These are phyloP conservation scores for Xylaria sp. DNA, from an alignment of 2,329 filamentous ascomycete genomes.

Conservation along the genomic window DNA sequence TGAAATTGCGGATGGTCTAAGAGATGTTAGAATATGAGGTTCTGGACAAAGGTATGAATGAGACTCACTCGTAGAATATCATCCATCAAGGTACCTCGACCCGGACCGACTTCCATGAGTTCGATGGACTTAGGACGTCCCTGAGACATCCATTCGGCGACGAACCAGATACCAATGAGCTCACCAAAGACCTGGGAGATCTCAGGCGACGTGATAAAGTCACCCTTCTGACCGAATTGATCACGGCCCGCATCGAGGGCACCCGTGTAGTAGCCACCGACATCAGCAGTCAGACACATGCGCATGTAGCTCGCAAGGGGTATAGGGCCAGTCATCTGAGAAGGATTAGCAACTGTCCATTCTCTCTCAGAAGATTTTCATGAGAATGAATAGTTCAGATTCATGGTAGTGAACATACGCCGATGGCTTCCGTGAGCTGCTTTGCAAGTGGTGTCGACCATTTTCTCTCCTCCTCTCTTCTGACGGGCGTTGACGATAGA, in stretches of 20 bases:
- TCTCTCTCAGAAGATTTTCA: neutral
- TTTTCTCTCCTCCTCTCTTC: constrained; percentile 46
- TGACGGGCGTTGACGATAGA: constrained; percentile 29
- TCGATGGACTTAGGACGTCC: constrained; percentile 69
- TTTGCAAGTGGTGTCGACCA: constrained; percentile 94
- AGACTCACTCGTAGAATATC: constrained; percentile 80
- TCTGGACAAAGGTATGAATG: neutral
- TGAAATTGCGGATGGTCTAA: constrained; percentile 80
- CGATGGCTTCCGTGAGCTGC: constrained; percentile 78
- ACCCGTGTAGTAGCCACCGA: constrained; percentile 90
- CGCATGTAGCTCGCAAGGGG: constrained; percentile 95
- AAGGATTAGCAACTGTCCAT: constrained; percentile 18
- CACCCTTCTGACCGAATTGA: constrained; percentile 87
- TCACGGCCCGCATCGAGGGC: constrained; percentile 64
- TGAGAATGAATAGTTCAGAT: neutral
- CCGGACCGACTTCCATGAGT: constrained; percentile 89
- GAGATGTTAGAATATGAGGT: neutral
- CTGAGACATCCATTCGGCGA: constrained; percentile 94
- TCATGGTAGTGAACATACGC: constrained; percentile 44
- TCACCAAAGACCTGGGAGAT: constrained; percentile 98
- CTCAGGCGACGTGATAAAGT: constrained; percentile 95
- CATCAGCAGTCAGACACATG: constrained; percentile 88
- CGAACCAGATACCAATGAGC: constrained; percentile 87
- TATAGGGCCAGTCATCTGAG: constrained; percentile 72
- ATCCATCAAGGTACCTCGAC: constrained; percentile 92